These are phyloP conservation scores for Magnusiomyces fungicola DNA, from an alignment of 1,139 yeast genomes.

Conservation along the genomic window DNA sequence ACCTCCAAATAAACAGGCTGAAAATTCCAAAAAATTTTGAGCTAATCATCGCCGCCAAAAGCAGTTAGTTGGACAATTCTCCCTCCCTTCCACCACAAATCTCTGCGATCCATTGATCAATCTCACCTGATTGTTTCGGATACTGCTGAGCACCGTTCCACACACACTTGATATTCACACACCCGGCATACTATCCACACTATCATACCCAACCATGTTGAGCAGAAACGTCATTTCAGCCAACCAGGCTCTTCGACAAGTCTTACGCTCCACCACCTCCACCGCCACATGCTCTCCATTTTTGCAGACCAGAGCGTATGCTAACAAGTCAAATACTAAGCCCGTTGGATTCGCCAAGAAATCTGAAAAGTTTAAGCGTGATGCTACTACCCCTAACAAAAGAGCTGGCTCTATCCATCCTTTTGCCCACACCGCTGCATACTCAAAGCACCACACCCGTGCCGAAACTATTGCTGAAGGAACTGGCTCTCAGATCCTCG, in stretches of 20 bases:
- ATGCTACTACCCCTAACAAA: background rate
- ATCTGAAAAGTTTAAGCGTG: slow-evolving; percentile 1
- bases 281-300: background rate
- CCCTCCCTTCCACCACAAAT: no score
- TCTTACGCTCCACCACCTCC: background rate
- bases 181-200: no score
- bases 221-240: background rate
- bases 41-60: background rate
- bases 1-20: background rate
- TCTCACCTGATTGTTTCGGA: no score
- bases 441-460: slow-evolving; percentile 20
- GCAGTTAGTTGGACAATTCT: no score
- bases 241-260: background rate
- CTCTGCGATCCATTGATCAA: no score
- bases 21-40: background rate
- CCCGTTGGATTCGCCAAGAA: background rate
- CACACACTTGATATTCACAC: no score
- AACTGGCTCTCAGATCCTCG: slow-evolving; percentile 13
- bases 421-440: slow-evolving; percentile 26
- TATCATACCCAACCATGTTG: no score
- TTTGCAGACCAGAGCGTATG: background rate
- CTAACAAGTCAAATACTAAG: no score
- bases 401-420: slow-evolving; percentile 10
- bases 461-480: slow-evolving; percentile 23
- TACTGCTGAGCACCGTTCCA: no score